Percentiles rank a stretch among this genome's conserved stretches.
These are phyloP conservation scores for Zymoseptoria pseudotritici DNA, from an alignment of 2,329 filamentous ascomycete species.

Conservation along the genomic window DNA sequence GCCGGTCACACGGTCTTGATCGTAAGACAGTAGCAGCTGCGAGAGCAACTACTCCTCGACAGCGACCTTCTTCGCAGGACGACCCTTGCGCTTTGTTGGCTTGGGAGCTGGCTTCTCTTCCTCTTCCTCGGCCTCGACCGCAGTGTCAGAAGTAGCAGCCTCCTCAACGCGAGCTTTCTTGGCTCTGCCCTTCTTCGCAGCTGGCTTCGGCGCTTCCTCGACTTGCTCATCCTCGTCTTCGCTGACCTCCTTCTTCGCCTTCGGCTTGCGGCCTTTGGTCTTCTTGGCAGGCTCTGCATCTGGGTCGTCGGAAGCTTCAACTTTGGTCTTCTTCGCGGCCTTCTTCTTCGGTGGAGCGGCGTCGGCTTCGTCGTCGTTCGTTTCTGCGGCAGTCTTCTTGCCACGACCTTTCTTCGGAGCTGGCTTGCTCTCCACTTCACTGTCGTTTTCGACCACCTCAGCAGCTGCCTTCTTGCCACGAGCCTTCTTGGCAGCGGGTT, in stretches of 20 bases:
- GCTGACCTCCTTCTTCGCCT: slow-evolving; percentile 7
- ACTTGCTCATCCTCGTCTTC: slow-evolving; percentile 14
- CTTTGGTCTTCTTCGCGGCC: slow-evolving; percentile 13
- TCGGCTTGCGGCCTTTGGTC: slow-evolving; percentile 1
- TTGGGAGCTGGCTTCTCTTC: slow-evolving; percentile 19
- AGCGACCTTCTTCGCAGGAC: slow-evolving; percentile 22
- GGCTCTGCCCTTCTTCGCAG: slow-evolving; percentile 18
- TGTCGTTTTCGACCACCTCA: slow-evolving; percentile 23
- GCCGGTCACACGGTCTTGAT: not conserved
- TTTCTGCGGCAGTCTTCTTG: slow-evolving; percentile 16
- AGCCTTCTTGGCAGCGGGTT: slow-evolving; percentile 15
- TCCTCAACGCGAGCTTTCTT: slow-evolving; percentile 23
- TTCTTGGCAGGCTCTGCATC: slow-evolving; percentile 16
- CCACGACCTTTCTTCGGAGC: slow-evolving; percentile 17
- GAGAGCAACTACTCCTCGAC: slow-evolving; percentile 5
- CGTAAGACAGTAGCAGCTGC: not conserved
- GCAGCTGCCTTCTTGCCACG: slow-evolving; percentile 12
- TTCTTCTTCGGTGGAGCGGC: slow-evolving; percentile 9
- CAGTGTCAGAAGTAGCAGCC: slow-evolving; percentile 8
- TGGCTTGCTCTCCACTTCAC: slow-evolving; percentile 13
- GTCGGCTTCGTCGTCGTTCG: slow-evolving; percentile 13
- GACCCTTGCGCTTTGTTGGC: slow-evolving; percentile 27
- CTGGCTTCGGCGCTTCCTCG: slow-evolving; percentile 13
- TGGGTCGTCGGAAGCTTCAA: slow-evolving; percentile 4
- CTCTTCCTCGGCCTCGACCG: slow-evolving; percentile 22